phyloP scores from a whole-genome alignment of 306 rosid genomes.

The Inga laurina region DNA sequence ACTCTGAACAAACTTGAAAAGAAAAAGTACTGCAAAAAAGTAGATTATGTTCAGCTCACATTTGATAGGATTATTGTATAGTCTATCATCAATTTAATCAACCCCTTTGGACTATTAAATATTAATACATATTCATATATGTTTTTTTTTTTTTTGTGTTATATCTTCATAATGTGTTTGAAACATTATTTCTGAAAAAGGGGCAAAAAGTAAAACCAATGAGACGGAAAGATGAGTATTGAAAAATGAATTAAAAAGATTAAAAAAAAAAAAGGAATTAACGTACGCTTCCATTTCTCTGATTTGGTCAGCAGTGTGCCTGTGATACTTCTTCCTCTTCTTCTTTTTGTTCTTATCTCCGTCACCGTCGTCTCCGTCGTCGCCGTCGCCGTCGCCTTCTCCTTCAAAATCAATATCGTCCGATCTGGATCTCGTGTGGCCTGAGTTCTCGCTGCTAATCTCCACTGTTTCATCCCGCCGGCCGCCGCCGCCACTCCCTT shows the following conservation, averaged over 20 bases:
- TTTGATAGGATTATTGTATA: not conserved
- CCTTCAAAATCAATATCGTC: constrained; percentile 73
- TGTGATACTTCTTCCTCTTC: constrained; percentile 90
- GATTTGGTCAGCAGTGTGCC: constrained; percentile 91
- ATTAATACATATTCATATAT: not conserved
- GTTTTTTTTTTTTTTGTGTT: not conserved
- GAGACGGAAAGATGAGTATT: not conserved
- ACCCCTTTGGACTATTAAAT: not conserved
- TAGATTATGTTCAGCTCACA: not conserved
- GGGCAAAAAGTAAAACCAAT: not conserved
- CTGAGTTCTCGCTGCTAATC: constrained; percentile 89
- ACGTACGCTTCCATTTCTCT: constrained; percentile 94
- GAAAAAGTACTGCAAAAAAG: constrained; percentile 10
- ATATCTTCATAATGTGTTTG: not conserved
- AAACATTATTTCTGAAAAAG: not conserved
- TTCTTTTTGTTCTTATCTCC: constrained; percentile 61
- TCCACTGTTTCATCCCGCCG: constrained; percentile 64
- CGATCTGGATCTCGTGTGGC: constrained; percentile 81
- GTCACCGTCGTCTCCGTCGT: constrained; percentile 51
- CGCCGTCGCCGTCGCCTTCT: constrained; percentile 60
- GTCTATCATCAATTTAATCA: not conserved
- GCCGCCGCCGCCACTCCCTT: constrained; percentile 74
- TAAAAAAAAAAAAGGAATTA: too few species aligned
- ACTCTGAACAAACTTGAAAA: not conserved
- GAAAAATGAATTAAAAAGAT: not conserved